Base-by-base conservation (phyloP, 164 flowering plant genomes). In the Euptelea pleiosperma region DNA sequence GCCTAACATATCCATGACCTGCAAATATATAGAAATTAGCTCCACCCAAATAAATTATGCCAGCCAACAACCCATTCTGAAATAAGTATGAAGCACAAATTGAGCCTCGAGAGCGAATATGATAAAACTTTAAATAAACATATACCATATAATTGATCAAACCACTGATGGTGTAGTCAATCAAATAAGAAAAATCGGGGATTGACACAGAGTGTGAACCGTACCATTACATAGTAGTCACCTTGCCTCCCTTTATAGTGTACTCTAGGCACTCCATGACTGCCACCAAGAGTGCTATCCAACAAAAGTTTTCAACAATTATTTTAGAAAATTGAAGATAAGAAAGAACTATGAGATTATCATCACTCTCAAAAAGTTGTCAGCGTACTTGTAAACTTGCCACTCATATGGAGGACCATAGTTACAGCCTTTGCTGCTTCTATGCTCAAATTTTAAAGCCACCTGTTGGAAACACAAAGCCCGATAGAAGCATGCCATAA, bases 1-100 rank as follows among this genome's bases (percentile, higher is more conserved):
- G 8, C 96, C 96, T 42, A 89, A 62, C 84, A 85, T 85, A 74
- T 89, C 96, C 96, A 89, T 89, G 42, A 89, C 93, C 96, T 89
- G 72, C 16, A 75, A 26, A 62, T 25, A 21, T 26, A 58, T 29
- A 19, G 34, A 52, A 52, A 33, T 33, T 16, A 16, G 8, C 8
- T 5, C 31, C 12, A 11, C 31, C 9, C 52, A 45, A 48, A 24
- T 7, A 15, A 29, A 14, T 15, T 49, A 16, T 28, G 6, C 35
- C 33, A 49, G 6, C 19, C 16, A 14, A 6, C 18, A 21, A 3
- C 55, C 35, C 7, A 49, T 3, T 0, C 24, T 42, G 22, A 8
- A n/a, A 42, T 48, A 31, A 48, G 28, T 26, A 30, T 48, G n/a
- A n/a, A n/a, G n/a, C n/a, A n/a, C n/a, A n/a, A n/a, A n/a, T n/a